Base-by-base conservation (phyloP, 2,329 filamentous ascomycete genomes). In the Penicillium decumbens region DNA sequence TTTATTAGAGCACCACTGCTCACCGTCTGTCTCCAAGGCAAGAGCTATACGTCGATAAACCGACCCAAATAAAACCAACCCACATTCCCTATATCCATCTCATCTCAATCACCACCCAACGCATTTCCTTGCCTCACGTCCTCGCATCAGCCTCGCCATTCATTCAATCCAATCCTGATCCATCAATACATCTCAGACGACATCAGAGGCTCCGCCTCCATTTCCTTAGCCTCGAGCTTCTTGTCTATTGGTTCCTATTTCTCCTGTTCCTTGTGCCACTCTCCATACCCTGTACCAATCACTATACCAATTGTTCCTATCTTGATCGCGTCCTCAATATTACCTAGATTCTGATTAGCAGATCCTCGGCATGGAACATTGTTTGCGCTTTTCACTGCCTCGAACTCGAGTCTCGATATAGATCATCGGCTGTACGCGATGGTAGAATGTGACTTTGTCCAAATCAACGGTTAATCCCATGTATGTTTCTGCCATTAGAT, bases 281-380 rank as follows among this genome's bases (percentile, higher is more conserved):
- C 12, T 28, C 44, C 57, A 61, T 61, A 61, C 58, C 57, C 58
- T 61, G 58, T 61, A 61, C 45, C 55, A 59, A 61, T 54, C 58
- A 58, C 51, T 58, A 61, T 60, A 59, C 58, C 58, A 58, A 50
- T 52, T 58, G 47, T 50, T 25, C 45, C 47, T 42, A 43, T 52
- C 47, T 52, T 40, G 54, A 49, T 46, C 41, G 35, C 37, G 41
- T 41, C 24, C 41, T 20, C 47, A 6, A 40, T 43, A 45, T 38
- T 46, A 46, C 20, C 20, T 27, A 43, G 28, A 43, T 39, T 30
- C 44, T 47, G 43, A 40, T 46, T 49, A 50, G 52, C 52, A 53
- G 49, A 54, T 47, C 40, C 27, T 27, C 40, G 45, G 12, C 39
- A 12, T 44, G 38, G 38, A 27, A 25, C 38, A 27, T n/a, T n/a